Conservation (phyloP, 306 rosid genomes). For the Cucurbita argyrosperma region DNA sequence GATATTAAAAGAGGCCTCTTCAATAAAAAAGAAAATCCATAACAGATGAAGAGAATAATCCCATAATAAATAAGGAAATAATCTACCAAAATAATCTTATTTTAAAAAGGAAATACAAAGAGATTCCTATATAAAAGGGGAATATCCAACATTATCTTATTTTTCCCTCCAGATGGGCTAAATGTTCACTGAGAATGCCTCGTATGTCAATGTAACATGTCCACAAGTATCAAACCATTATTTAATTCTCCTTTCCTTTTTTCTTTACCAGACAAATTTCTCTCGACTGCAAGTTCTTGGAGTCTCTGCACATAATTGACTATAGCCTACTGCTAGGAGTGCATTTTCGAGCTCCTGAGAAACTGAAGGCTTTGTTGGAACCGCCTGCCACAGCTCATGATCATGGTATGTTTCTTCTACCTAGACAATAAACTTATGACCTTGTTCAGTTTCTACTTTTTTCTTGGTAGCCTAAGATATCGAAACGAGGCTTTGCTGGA, state of each 20-base stretch:
- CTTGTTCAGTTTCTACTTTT: not conserved
- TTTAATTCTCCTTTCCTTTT: conserved; percentile 5
- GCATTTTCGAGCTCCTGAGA: conserved; percentile 91
- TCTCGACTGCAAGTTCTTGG: conserved; percentile 72
- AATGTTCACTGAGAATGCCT: not conserved
- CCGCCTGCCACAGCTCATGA: conserved; percentile 20
- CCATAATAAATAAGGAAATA: too few relatives aligned
- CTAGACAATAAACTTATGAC: not conserved
- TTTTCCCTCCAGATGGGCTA: not conserved
- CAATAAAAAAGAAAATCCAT: too few relatives aligned
- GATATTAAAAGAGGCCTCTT: too few relatives aligned
- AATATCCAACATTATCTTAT: not conserved
- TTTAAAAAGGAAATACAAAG: too few relatives aligned
- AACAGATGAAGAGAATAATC: too few relatives aligned
- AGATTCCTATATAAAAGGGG: too few relatives aligned
- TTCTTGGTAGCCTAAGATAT: too few relatives aligned
- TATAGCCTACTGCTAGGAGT: conserved; percentile 91
- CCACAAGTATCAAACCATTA: not conserved
- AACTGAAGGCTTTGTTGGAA: conserved; percentile 50
- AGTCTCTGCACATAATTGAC: conserved; percentile 80
- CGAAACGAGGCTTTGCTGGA: too few relatives aligned
- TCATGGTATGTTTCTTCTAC: conserved; percentile 28
- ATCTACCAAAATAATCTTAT: too few relatives aligned
- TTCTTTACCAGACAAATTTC: conserved; percentile 56
- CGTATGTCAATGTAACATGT: not conserved